phyloP scores from a whole-genome alignment of 2,329 filamentous ascomycete genomes.

The Cladosporium sp. region DNA sequence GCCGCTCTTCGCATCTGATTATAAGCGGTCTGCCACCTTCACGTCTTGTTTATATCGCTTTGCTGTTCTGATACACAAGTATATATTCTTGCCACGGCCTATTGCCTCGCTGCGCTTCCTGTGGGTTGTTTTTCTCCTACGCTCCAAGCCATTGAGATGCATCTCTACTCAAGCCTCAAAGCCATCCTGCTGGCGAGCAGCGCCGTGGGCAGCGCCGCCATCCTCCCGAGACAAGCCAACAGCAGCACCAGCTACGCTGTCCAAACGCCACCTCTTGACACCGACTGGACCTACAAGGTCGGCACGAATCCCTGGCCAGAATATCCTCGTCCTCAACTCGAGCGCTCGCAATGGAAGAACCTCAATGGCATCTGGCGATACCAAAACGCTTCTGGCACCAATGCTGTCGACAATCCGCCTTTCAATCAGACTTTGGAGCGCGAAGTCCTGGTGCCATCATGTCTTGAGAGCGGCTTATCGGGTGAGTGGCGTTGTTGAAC shows the following conservation, averaged over 20 bases:
- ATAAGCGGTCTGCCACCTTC: not conserved
- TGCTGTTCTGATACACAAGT: too few species aligned
- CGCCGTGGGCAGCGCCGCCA: not conserved
- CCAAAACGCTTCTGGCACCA: conserved; percentile 36
- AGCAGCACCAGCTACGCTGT: conserved; percentile 8
- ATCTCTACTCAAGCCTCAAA: not conserved
- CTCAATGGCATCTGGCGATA: conserved; percentile 55
- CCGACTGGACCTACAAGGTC: conserved; percentile 49
- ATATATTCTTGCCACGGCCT: too few species aligned
- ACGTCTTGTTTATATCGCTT: not conserved
- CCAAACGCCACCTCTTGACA: conserved; percentile 30
- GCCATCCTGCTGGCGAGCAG: not conserved
- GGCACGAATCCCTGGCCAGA: conserved; percentile 50
- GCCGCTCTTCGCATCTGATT: not conserved
- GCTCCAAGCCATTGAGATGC: not conserved
- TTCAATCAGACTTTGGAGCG: conserved; percentile 40
- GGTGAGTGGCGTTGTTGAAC: conserved; percentile 26
- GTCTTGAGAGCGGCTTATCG: conserved; percentile 51
- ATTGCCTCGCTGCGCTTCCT: too few species aligned
- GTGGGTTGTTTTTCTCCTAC: not conserved
- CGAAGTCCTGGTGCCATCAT: conserved; percentile 51
- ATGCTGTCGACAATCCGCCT: conserved; percentile 38
- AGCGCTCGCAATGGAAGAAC: conserved; percentile 47
- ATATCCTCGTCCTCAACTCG: conserved; percentile 51
- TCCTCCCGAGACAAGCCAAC: conserved; percentile 13